A percentile compares a stretch with the other conserved stretches of the same genome.
Evolutionary conservation across 2,329 filamentous ascomycete species (phyloP).

Genomic region (Trichocomaceae sp.): DNA sequence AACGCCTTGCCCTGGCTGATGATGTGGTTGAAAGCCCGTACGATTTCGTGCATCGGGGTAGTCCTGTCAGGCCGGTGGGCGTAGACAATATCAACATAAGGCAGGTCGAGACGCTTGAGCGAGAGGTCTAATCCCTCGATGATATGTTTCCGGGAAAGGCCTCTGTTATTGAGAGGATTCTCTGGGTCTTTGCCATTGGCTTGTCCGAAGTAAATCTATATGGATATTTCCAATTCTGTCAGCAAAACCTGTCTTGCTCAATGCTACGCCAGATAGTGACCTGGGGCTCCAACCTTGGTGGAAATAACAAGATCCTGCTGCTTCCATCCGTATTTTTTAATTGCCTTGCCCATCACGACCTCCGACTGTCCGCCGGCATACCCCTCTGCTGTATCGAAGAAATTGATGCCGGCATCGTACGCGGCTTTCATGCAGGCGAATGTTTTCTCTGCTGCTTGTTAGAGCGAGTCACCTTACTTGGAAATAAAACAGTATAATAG

Average conservation of each 20-base stretch:
- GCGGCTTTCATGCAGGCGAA: slow-evolving; percentile 46
- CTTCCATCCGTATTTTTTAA: slow-evolving; percentile 53
- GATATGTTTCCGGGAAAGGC: slow-evolving; percentile 63
- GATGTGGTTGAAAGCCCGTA: slow-evolving; percentile 64
- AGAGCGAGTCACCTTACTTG: background rate
- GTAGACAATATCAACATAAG: slow-evolving; percentile 66
- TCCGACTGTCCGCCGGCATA: slow-evolving; percentile 51
- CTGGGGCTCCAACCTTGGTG: slow-evolving; percentile 43
- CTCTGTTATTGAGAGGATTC: slow-evolving; percentile 59
- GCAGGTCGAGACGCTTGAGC: slow-evolving; percentile 55
- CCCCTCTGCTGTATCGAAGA: slow-evolving; percentile 50
- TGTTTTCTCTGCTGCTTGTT: slow-evolving; percentile 22
- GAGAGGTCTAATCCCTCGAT: slow-evolving; percentile 58
- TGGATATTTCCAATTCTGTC: background rate
- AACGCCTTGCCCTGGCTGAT: slow-evolving; percentile 62
- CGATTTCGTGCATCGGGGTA: slow-evolving; percentile 64
- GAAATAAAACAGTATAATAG: background rate
- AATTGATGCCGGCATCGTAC: slow-evolving; percentile 53
- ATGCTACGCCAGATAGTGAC: background rate
- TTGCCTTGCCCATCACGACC: slow-evolving; percentile 49
- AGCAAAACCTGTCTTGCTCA: background rate
- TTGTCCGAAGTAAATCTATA: slow-evolving; percentile 56
- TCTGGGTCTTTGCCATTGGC: slow-evolving; percentile 54
- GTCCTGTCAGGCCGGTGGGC: slow-evolving; percentile 61
- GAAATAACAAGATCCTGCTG: slow-evolving; percentile 52